Percentiles rank a stretch among this genome's conserved stretches.
Evolutionary conservation across 2,329 filamentous ascomycete species (phyloP).

Genomic region (Emmonsiellopsis sp.): DNA sequence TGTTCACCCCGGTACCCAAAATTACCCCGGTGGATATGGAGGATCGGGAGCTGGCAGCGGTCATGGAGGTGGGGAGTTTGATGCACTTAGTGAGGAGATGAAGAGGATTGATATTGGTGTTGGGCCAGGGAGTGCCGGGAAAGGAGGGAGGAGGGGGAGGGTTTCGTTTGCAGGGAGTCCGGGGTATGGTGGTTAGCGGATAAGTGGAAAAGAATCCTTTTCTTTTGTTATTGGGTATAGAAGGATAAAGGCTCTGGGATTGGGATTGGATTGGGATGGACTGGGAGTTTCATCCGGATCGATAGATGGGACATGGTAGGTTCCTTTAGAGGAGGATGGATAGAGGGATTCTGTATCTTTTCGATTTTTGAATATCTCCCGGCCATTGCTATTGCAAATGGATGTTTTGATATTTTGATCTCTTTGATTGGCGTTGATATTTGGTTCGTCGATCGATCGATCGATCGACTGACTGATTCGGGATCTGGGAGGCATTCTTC

Average conservation of each 20-base stretch:
- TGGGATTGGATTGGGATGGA: background rate
- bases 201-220: background rate
- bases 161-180: background rate
- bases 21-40: constrained; percentile 16
- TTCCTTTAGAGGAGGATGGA: background rate
- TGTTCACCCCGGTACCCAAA: constrained; percentile 21
- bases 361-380: no score
- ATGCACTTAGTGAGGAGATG: constrained; percentile 50
- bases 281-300: background rate
- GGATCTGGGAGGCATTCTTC: no score
- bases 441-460: no score
- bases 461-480: no score
- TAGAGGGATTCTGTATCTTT: background rate
- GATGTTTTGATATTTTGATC: no score
- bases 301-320: no score
- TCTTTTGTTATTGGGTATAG: background rate
- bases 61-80: constrained; percentile 17
- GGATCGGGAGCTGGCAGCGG: constrained; percentile 20
- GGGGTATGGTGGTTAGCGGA: background rate
- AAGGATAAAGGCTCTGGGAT: background rate
- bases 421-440: no score
- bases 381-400: no score
- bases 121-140: background rate
- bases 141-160: background rate
- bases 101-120: constrained; percentile 40